Evolutionary conservation across 371 early-diverging fungal genomes (phyloP).

Genomic region (Parasitella parasitica): DNA sequence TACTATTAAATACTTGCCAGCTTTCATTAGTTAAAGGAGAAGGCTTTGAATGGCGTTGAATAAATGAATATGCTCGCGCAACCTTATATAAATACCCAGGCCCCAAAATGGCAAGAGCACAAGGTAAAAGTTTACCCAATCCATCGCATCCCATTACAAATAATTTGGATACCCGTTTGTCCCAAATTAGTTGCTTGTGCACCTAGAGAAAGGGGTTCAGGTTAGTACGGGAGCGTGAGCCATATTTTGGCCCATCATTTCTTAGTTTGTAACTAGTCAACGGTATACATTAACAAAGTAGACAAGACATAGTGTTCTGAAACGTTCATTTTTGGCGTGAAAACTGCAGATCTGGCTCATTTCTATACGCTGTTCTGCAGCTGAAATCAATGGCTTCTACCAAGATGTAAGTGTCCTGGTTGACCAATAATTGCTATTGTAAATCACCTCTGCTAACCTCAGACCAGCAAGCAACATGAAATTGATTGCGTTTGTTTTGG

Average conservation of each 20-base stretch:
- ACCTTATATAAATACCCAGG: constrained; percentile 9
- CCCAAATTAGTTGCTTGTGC: background rate
- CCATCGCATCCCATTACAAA: constrained; percentile 6
- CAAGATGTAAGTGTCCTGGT: background rate
- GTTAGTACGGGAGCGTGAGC: background rate
- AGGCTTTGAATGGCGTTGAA: no score
- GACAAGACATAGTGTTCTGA: background rate
- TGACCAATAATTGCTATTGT: background rate
- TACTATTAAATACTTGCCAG: no score
- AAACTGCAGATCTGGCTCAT: background rate
- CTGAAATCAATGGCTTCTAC: background rate
- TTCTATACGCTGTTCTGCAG: no score
- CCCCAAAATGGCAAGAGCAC: constrained; percentile 17
- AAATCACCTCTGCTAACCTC: constrained; percentile 21
- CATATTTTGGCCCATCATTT: background rate
- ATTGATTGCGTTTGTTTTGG: background rate
- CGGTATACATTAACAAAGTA: constrained; percentile 3
- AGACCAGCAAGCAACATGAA: constrained; percentile 15
- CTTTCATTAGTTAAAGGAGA: no score
- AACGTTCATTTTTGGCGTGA: background rate
- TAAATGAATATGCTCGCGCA: no score
- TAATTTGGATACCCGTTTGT: constrained; percentile 4
- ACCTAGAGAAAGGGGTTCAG: background rate
- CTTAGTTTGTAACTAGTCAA: constrained; percentile 11
- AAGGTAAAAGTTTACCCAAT: constrained; percentile 21